Percentiles rank a stretch among this genome's conserved stretches.
Evolutionary conservation across 2,329 filamentous ascomycete species (phyloP).

Genomic region (Penicillium sp.): DNA sequence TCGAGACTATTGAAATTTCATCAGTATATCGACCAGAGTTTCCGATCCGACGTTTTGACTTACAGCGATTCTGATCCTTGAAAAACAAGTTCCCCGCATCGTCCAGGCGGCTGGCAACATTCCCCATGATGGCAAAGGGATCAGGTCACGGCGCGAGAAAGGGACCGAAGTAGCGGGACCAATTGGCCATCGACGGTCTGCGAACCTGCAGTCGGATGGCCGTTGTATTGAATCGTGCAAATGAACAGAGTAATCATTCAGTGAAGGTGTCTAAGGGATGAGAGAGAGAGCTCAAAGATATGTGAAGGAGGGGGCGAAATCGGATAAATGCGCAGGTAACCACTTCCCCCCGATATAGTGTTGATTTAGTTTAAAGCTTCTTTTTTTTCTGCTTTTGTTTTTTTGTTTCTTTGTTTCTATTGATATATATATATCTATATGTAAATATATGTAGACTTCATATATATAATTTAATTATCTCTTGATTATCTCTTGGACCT

Average conservation of each 20-base stretch:
- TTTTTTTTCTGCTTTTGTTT: not conserved
- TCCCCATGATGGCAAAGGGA: slow-evolving; percentile 69
- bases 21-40: slow-evolving; percentile 12
- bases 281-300: slow-evolving; percentile 15
- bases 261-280: slow-evolving; percentile 4
- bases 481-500: not conserved
- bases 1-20: slow-evolving; percentile 64
- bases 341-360: not conserved
- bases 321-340: slow-evolving; percentile 13
- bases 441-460: no score
- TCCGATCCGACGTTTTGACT: slow-evolving; percentile 26
- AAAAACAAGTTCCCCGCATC: slow-evolving; percentile 76
- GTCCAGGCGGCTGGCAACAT: slow-evolving; percentile 83
- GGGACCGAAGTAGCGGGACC: slow-evolving; percentile 30
- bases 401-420: not conserved
- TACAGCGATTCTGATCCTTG: slow-evolving; percentile 89
- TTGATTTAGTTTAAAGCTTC: slow-evolving; percentile 3
- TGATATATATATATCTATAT: no score
- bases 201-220: slow-evolving; percentile 27
- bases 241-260: slow-evolving; percentile 25
- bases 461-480: not conserved
- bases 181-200: slow-evolving; percentile 36
- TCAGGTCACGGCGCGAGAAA: slow-evolving; percentile 31
- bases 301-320: slow-evolving; percentile 19
- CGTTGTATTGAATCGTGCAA: slow-evolving; percentile 14